These are phyloP conservation scores for Lactarius trivialis DNA, from an alignment of 768 basidiomycete genomes.

Conservation along the genomic window DNA sequence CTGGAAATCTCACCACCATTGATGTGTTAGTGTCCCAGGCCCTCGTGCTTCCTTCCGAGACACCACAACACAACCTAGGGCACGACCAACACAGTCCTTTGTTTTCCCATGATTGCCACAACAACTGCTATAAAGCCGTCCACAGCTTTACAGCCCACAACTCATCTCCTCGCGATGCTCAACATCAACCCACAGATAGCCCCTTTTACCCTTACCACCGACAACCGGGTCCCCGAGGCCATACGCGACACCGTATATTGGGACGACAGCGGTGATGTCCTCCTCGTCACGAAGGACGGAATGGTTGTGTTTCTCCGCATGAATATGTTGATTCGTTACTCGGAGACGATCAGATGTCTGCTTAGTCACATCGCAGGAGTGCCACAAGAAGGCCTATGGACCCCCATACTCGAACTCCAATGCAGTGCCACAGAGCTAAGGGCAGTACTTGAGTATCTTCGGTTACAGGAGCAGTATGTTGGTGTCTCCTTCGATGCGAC, in stretches of 20 bases:
- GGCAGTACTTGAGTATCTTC: constrained; percentile 15
- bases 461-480: constrained; percentile 11
- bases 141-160: not conserved
- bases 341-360: constrained; percentile 10
- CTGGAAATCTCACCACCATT: not conserved
- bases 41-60: not conserved
- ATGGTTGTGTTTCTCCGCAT: constrained; percentile 8
- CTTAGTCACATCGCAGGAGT: constrained; percentile 7
- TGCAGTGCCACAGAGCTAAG: constrained; percentile 15
- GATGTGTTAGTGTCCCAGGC: not conserved
- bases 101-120: not conserved
- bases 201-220: constrained; percentile 13
- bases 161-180: constrained; percentile 2
- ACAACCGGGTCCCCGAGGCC: constrained; percentile 7
- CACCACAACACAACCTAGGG: not conserved
- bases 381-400: constrained; percentile 12
- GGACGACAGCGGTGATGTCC: constrained; percentile 18
- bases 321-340: constrained; percentile 13
- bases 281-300: constrained; percentile 16
- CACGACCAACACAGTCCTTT: not conserved
- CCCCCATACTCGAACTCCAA: constrained; percentile 15
- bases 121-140: constrained; percentile 8
- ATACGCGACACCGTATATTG: constrained; percentile 12
- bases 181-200: constrained; percentile 11
- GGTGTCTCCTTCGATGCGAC: not conserved